Conservation (phyloP, 2,329 filamentous ascomycete genomes). For the Aspergillus sp. region DNA sequence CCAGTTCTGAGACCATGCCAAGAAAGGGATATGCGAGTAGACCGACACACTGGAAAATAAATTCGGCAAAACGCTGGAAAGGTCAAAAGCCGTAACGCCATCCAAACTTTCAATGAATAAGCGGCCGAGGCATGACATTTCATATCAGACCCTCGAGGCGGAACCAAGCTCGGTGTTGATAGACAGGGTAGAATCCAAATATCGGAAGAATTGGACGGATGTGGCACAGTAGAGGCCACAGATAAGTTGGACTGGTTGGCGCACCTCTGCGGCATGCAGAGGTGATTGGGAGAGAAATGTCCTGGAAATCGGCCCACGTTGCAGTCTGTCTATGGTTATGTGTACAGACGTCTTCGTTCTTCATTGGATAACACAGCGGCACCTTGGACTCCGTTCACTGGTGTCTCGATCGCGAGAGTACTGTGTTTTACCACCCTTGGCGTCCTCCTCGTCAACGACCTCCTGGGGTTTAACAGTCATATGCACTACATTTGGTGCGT, state of each 20-base stretch:
- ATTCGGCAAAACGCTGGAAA: constrained; percentile 8
- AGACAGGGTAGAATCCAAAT: neutral
- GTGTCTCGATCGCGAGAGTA: constrained; percentile 53
- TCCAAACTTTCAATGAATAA: constrained; percentile 12
- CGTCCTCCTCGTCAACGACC: constrained; percentile 75
- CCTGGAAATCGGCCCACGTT: neutral
- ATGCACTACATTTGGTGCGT: constrained; percentile 82
- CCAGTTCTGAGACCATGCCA: constrained; percentile 5
- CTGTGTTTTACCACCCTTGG: constrained; percentile 62
- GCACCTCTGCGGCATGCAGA: neutral
- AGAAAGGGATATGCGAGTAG: neutral
- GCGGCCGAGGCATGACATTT: constrained; percentile 3
- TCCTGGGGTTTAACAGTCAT: constrained; percentile 91
- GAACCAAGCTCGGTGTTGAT: neutral
- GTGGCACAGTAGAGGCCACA: neutral
- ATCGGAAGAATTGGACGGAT: neutral
- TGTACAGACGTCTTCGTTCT: neutral
- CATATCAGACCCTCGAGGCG: neutral
- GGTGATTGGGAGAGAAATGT: neutral
- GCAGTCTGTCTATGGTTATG: neutral
- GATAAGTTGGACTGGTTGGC: neutral
- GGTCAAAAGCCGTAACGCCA: constrained; percentile 16
- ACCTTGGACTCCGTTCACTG: constrained; percentile 58
- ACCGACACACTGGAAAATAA: neutral
- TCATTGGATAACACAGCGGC: constrained; percentile 64